phyloP scores from a whole-genome alignment of 2,329 filamentous ascomycete species.

The Cladosporium oxysporum region DNA sequence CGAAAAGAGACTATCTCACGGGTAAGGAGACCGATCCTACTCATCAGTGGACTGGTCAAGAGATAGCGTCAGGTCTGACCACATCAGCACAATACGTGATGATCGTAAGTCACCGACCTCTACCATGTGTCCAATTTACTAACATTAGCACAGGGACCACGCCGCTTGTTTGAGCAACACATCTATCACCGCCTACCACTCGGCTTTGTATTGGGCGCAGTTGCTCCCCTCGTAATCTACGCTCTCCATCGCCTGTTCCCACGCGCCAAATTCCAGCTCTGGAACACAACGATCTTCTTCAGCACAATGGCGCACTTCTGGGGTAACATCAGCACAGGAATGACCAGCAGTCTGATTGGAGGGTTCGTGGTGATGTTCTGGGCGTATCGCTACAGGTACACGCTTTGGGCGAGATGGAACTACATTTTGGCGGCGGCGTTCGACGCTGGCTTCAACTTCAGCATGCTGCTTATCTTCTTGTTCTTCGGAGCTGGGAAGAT shows the following conservation, averaged over 20 bases:
- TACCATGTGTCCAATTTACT: background rate
- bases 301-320: constrained; percentile 58
- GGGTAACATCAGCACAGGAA: constrained; percentile 62
- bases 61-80: constrained; percentile 53
- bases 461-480: constrained; percentile 62
- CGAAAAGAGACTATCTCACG: constrained; percentile 54
- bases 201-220: constrained; percentile 55
- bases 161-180: constrained; percentile 50
- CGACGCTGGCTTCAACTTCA: constrained; percentile 64
- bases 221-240: constrained; percentile 52
- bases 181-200: constrained; percentile 55
- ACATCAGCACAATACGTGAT: constrained; percentile 63
- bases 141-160: constrained; percentile 42
- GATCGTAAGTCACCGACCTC: constrained; percentile 35
- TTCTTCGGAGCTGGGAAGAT: constrained; percentile 60
- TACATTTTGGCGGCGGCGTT: constrained; percentile 63
- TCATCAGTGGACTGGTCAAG: constrained; percentile 63
- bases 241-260: constrained; percentile 57
- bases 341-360: constrained; percentile 47
- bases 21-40: constrained; percentile 51
- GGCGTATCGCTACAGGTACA: constrained; percentile 57
- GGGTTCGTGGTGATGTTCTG: constrained; percentile 63
- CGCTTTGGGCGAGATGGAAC: constrained; percentile 62
- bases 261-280: constrained; percentile 57
- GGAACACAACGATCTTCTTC: constrained; percentile 65